Conservation (phyloP, 495 filamentous ascomycete genomes). For the Pyronema domesticum region DNA sequence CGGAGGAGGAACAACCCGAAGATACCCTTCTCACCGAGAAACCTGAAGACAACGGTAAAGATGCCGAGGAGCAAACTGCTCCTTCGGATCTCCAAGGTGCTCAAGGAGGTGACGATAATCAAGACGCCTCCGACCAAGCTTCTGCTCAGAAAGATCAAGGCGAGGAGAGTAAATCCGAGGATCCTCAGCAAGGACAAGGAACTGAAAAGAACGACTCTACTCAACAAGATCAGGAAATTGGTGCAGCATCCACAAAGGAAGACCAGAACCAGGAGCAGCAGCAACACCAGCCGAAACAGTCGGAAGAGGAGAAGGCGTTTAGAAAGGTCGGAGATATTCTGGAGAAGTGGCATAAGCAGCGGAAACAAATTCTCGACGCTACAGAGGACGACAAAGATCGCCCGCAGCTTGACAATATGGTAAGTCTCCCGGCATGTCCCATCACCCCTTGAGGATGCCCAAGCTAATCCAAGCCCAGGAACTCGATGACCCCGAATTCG, state of each 20-base stretch:
- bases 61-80: constrained; percentile 43
- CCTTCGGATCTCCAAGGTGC: constrained; percentile 45
- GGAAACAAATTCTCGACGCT: constrained; percentile 56
- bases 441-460: neutral
- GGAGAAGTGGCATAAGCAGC: constrained; percentile 79
- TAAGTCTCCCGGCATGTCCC: constrained; percentile 4
- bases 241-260: constrained; percentile 30
- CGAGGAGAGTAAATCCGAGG: constrained; percentile 22
- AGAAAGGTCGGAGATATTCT: constrained; percentile 84
- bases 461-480: constrained; percentile 14
- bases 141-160: constrained; percentile 32
- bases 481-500: constrained; percentile 56
- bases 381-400: constrained; percentile 41
- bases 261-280: constrained; percentile 35
- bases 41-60: constrained; percentile 29
- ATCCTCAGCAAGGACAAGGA: constrained; percentile 24
- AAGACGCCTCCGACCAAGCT: constrained; percentile 15
- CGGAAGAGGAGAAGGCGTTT: constrained; percentile 43
- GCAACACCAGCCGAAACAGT: constrained; percentile 31
- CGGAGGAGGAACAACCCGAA: constrained; percentile 32
- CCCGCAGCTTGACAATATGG: constrained; percentile 28
- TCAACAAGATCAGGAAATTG: constrained; percentile 29
- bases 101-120: constrained; percentile 29
- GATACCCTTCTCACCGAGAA: constrained; percentile 23
- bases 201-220: constrained; percentile 25